A percentile compares a stretch with the other conserved stretches of the same genome.
phyloP scores from a whole-genome alignment of 192 early-diverging fungal genomes.

The Coemansia guatemalensis region DNA sequence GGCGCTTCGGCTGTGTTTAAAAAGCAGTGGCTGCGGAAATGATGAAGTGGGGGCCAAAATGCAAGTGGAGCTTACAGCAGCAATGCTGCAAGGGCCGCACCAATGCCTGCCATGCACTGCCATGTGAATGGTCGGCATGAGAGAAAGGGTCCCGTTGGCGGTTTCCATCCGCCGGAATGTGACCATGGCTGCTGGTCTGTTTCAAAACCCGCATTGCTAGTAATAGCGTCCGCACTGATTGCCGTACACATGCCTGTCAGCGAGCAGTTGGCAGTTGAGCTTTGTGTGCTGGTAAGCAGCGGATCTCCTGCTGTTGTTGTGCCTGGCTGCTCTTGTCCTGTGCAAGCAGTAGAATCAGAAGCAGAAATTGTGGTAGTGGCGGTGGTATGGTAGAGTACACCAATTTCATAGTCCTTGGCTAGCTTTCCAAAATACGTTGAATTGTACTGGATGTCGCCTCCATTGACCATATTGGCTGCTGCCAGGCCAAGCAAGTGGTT shows the following conservation, averaged over 20 bases:
- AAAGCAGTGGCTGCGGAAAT: not conserved
- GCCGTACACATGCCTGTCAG: conserved; percentile 16
- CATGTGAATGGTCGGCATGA: no score
- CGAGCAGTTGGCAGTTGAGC: conserved; percentile 21
- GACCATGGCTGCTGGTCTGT: not conserved
- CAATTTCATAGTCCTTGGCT: conserved; percentile 30
- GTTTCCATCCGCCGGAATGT: not conserved
- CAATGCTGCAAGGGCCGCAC: not conserved
- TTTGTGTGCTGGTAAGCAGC: conserved; percentile 17
- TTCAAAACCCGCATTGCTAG: not conserved
- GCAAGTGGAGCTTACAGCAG: not conserved
- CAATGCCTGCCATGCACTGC: not conserved
- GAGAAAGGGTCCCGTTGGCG: not conserved
- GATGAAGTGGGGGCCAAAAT: not conserved
- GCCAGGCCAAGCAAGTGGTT: conserved; percentile 28
- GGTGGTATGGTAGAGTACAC: conserved; percentile 25
- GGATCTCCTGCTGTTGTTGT: conserved; percentile 12
- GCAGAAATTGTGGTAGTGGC: conserved; percentile 9
- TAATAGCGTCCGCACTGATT: not conserved
- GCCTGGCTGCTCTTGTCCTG: not conserved
- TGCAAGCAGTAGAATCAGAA: not conserved
- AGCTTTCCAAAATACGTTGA: conserved; percentile 15
- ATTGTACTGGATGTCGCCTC: conserved; percentile 23
- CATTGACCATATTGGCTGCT: conserved; percentile 16
- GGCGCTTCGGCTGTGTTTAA: not conserved